These are phyloP conservation scores for Bathelium albidoporum DNA, from an alignment of 495 filamentous ascomycete species.

Conservation along the genomic window DNA sequence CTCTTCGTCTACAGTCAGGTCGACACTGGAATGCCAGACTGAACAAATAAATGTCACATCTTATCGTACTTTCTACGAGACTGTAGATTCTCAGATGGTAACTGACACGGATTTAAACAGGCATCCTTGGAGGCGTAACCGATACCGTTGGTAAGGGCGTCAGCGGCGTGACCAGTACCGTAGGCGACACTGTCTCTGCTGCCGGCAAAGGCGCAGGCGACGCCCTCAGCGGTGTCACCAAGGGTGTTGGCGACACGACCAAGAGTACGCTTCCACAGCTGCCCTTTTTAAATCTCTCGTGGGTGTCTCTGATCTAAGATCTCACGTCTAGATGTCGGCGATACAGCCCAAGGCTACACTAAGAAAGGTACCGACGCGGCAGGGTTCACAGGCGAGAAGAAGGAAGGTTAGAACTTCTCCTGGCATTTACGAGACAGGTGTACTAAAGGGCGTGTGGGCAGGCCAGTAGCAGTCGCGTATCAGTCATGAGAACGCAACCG, in stretches of 20 bases:
- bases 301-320: neutral
- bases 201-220: constrained; percentile 1
- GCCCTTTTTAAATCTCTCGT: neutral
- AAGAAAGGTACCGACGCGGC: neutral
- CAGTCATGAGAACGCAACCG: neutral
- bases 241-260: constrained; percentile 1
- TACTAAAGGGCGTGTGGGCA: neutral
- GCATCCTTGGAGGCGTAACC: neutral
- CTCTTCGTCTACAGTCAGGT: neutral
- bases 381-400: neutral
- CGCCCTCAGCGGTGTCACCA: neutral
- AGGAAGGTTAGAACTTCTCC: neutral
- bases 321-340: neutral
- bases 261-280: neutral
- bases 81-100: neutral
- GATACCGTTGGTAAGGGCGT: constrained; percentile 3
- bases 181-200: constrained; percentile 3
- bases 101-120: neutral
- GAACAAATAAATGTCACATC: neutral
- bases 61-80: neutral
- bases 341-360: neutral
- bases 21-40: neutral
- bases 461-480: neutral
- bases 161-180: neutral
- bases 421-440: neutral